phyloP scores from a whole-genome alignment of 2,329 filamentous ascomycete genomes.

The Cercospora sp. region DNA sequence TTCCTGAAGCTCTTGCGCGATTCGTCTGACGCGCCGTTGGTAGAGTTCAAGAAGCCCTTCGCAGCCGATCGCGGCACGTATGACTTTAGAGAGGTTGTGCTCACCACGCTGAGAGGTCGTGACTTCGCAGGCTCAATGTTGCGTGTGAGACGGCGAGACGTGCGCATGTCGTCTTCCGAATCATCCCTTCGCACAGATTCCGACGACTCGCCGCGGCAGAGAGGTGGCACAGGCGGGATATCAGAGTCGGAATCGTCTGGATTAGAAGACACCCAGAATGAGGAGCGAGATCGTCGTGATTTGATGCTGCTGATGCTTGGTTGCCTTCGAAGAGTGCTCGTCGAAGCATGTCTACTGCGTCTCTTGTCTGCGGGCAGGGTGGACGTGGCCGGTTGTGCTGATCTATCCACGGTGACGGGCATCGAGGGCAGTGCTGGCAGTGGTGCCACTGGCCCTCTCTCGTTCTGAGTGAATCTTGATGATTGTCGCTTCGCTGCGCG shows the following conservation, averaged over 20 bases:
- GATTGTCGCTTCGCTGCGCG: not conserved
- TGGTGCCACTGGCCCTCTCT: slow-evolving; percentile 14
- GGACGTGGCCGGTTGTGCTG: slow-evolving; percentile 20
- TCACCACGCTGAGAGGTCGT: slow-evolving; percentile 27
- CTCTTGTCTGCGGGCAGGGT: slow-evolving; percentile 20
- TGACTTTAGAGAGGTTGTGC: slow-evolving; percentile 24
- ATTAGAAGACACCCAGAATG: slow-evolving; percentile 29
- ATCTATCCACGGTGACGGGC: slow-evolving; percentile 15
- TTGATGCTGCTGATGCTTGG: slow-evolving; percentile 17
- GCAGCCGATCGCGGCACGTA: slow-evolving; percentile 31
- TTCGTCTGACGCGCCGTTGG: slow-evolving; percentile 26
- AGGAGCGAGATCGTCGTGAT: slow-evolving; percentile 20
- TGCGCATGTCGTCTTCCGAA: slow-evolving; percentile 6
- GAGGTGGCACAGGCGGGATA: slow-evolving; percentile 27
- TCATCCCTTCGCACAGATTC: slow-evolving; percentile 19
- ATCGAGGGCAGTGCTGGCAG: slow-evolving; percentile 22
- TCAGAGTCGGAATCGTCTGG: slow-evolving; percentile 28
- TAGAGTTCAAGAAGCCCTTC: slow-evolving; percentile 31
- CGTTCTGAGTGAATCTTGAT: not conserved
- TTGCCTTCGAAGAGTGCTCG: slow-evolving; percentile 15
- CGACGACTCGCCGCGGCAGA: slow-evolving; percentile 19
- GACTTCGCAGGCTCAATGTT: slow-evolving; percentile 7
- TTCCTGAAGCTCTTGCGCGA: slow-evolving; percentile 25
- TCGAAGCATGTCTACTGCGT: slow-evolving; percentile 20
- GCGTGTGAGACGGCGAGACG: not conserved